phyloP scores from a whole-genome alignment of 148 eudicot species.

The Rhododendron vialii region DNA sequence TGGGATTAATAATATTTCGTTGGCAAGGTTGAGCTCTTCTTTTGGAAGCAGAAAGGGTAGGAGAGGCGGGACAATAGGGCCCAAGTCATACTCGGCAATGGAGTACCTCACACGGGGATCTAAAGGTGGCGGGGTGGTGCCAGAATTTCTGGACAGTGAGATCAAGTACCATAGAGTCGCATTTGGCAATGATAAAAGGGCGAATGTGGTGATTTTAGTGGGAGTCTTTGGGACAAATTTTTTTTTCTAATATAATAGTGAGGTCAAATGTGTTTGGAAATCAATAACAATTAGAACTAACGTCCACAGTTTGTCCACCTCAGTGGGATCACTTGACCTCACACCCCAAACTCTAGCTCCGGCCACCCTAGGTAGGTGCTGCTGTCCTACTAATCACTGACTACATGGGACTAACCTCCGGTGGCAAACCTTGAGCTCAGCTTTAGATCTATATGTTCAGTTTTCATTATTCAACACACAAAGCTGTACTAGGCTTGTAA shows the following conservation, averaged over 20 bases:
- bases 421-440: not conserved
- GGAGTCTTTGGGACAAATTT: not conserved
- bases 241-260: not conserved
- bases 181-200: not conserved
- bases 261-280: not conserved
- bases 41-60: not conserved
- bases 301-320: not conserved
- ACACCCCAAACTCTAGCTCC: not conserved
- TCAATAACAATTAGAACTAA: not conserved
- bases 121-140: not conserved
- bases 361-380: not conserved
- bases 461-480: not conserved
- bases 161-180: not conserved
- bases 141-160: too few relatives aligned
- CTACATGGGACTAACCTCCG: too few relatives aligned
- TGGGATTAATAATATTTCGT: not conserved
- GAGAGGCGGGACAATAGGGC: not conserved
- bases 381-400: not conserved
- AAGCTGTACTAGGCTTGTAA: not conserved
- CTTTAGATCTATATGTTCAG: not conserved
- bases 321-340: not conserved
- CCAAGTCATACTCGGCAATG: not conserved
- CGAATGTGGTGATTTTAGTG: not conserved
- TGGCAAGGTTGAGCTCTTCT: not conserved
- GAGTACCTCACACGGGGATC: not conserved